Evolutionary conservation across 768 basidiomycete species (phyloP).

Genomic region (Lactifluus piperatus): DNA sequence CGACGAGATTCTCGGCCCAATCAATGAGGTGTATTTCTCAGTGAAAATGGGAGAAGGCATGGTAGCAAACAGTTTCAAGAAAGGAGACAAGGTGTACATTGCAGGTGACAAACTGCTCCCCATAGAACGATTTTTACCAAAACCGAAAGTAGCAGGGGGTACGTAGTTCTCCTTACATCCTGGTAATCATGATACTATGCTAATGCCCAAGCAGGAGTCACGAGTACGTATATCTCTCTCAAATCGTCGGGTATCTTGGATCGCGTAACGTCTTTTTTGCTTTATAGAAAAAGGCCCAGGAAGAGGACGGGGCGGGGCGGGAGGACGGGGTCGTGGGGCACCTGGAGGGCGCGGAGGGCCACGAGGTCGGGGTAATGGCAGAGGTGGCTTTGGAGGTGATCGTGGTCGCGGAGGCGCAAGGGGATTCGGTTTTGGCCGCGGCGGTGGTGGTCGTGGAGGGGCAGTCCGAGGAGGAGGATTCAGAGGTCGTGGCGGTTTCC

Average conservation of each 20-base stretch:
- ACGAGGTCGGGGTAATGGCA: constrained; percentile 25
- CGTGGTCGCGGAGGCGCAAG: constrained; percentile 37
- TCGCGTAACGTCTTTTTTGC: constrained; percentile 29
- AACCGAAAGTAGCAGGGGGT: constrained; percentile 79
- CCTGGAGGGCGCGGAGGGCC: constrained; percentile 25
- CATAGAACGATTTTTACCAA: constrained; percentile 93
- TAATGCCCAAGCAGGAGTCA: constrained; percentile 27
- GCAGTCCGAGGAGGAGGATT: too few species aligned
- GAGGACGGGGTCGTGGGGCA: constrained; percentile 22
- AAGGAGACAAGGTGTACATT: constrained; percentile 97
- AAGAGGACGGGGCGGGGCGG: constrained; percentile 24
- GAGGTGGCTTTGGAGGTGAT: constrained; percentile 41
- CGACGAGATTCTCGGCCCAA: constrained; percentile 98
- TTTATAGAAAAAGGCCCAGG: constrained; percentile 38
- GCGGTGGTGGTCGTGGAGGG: constrained; percentile 34
- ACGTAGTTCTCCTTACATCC: constrained; percentile 21
- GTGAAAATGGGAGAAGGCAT: constrained; percentile 96
- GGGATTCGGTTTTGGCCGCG: constrained; percentile 32
- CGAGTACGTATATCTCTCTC: constrained; percentile 22
- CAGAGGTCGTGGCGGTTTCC: constrained; percentile 36
- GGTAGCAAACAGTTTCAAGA: constrained; percentile 92
- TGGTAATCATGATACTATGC: background rate
- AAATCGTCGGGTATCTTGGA: constrained; percentile 9
- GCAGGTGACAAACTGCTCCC: constrained; percentile 95
- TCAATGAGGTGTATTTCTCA: constrained; percentile 97